Evolutionary conservation across 208 protist genomes (phyloP).

Genomic region (Crithidia sp.): DNA sequence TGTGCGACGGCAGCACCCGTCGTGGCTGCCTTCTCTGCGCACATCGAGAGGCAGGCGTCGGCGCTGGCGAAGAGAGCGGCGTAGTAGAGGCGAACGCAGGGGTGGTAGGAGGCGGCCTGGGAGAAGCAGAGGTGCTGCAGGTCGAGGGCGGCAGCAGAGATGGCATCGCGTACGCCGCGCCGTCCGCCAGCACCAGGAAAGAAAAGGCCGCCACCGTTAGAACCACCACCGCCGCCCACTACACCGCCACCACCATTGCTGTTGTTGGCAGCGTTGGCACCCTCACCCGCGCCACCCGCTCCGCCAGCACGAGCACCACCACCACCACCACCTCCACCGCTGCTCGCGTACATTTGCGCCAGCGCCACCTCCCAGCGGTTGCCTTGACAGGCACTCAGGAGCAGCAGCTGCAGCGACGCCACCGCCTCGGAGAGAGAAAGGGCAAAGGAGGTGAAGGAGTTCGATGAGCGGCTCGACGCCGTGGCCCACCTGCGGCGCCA

Average conservation of each 20-base stretch:
- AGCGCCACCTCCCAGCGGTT: conserved; percentile 35
- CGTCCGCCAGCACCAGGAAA: not conserved
- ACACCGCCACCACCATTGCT: not conserved
- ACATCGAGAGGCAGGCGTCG: conserved; percentile 23
- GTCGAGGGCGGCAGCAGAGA: conserved; percentile 19
- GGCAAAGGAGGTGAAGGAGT: conserved; percentile 15
- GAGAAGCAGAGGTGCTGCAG: conserved; percentile 41
- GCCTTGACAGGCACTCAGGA: conserved; percentile 69
- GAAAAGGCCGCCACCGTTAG: not conserved
- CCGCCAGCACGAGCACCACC: not conserved
- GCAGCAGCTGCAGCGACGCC: conserved; percentile 70
- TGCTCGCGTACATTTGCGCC: conserved; percentile 22
- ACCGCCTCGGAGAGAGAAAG: conserved; percentile 56
- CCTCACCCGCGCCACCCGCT: not conserved
- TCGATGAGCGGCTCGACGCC: not conserved
- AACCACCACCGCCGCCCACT: not conserved
- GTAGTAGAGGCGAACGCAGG: conserved; percentile 45
- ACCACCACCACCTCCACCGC: not conserved
- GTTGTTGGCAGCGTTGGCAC: not conserved
- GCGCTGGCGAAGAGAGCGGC: conserved; percentile 36
- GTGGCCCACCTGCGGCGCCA: conserved; percentile 28
- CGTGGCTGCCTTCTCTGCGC: conserved; percentile 2
- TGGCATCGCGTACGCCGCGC: not conserved
- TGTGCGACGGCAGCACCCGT: not conserved
- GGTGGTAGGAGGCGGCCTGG: conserved; percentile 35